Base-by-base conservation (phyloP, 176 grass and related monocot genomes). In the Phoenix dactylifera region DNA sequence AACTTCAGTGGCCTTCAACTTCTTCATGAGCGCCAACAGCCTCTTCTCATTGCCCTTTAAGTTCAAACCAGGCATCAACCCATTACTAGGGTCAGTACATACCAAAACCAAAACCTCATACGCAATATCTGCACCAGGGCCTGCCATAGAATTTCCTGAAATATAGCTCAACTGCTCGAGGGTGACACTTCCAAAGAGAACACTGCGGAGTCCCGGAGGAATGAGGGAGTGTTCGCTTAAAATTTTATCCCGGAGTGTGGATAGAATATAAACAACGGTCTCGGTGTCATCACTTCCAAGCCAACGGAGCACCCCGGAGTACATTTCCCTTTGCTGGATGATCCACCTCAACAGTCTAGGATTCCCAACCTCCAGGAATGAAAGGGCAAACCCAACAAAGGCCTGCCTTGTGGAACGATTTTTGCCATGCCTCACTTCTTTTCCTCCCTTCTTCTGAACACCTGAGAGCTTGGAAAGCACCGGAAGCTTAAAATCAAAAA, bases 31-130 rank as follows among this genome's bases (percentile, higher is more conserved):
- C 58, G 85, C 83, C 72, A 96, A 74, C 26, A 90, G 73, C 18
- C 86, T 80, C 67, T 87, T 96, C 77, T 87, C 74, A 32, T 96
- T 90, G 59, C 91, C 91, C 72, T 76, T 87, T 68, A 96, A 75
- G 39, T 83, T 78, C 16, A 49, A 69, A 63, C 72, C 66, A 12
- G 86, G 86, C 86, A 96, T 96, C 54, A 96, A 76, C 24, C 91
- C 91, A 77, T 96, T 95, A 76, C 74, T 74, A 9, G 83, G 91
- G 71, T 95, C 80, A 29, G 91, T 90, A 54, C 91, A 95, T 64
- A 87, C 91, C 80, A 72, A 82, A 51, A 87, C 19, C 65, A 96
- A 74, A 49, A 96, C 83, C 76, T 87, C 77, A 79, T 96, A 77
- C 24, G 86, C 86, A 63, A 80, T 50, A 50, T 80, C 86, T 72